Base-by-base conservation (phyloP, 768 basidiomycete genomes). In the Goffeauzyma gilvescens region DNA sequence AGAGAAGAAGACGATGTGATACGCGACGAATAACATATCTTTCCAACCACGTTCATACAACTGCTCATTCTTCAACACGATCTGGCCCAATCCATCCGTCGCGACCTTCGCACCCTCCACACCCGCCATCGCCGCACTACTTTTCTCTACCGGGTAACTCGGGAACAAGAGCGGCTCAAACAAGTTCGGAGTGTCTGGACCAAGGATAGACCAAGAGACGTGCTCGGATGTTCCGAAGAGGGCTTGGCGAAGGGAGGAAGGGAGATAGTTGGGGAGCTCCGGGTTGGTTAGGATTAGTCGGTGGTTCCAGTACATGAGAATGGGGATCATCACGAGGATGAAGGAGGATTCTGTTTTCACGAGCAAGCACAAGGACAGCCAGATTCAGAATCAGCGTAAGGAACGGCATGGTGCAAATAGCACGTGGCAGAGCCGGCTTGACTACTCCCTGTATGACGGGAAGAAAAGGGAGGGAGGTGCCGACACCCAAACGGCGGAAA, bases 1-100 rank as follows among this genome's bases (percentile, higher is more conserved):
- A 2, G 85, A 89, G 67, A 79, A 96, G 54, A 90, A 75, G 38
- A 96, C 67, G 62, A 95, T 69, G 57, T 89, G 69, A 64, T 83
- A 89, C 2, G 71, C 70, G 34, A 95, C 53, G 65, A 98, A 98
- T 13, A 71, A 55, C 7, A 86, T 49, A 57, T 96, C 43, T n/a
- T 38, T 38, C 21, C 35, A 6, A 22, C 32, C 27, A 21, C 43
- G 33, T 25, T 44, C 38, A 18, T 44, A 44, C 28, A 44, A 18
- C 27, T 27, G 27, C 24, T 36, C 42, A 7, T 32, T 32, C 3
- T 28, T 41, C 17, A 41, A 17, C 32, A 41, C 32, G 42, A 51
- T 33, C 44, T 44, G 20, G 32, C 41, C 23, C 44, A 44, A 21
- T 24, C 39, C 6, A 41, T 12, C 22, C 23, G 44, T 25, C 37